Conservation (phyloP, 768 basidiomycete genomes). For the Chlorophyllum brunneum region DNA sequence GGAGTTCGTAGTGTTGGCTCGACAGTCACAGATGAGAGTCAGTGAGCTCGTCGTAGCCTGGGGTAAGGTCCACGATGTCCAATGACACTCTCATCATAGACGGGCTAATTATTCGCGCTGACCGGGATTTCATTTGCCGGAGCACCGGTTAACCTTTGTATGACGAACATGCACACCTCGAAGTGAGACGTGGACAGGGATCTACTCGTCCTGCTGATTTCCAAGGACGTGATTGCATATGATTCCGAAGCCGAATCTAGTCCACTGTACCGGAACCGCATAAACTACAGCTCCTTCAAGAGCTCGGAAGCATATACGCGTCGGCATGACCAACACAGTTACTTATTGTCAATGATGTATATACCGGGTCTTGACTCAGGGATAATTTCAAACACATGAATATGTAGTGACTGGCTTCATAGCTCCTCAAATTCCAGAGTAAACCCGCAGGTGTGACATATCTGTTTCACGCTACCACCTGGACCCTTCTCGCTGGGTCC, state of each 20-base stretch:
- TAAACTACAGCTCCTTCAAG: background rate
- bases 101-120: background rate
- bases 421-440: conserved; percentile 80
- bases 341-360: background rate
- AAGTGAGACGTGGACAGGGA: background rate
- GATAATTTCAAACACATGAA: background rate
- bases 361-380: background rate
- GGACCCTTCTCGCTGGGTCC: conserved; percentile 50
- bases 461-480: conserved; percentile 60
- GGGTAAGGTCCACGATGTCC: background rate
- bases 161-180: background rate
- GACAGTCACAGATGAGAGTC: background rate
- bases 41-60: background rate
- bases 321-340: background rate
- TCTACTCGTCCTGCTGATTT: background rate
- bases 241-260: no score
- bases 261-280: no score
- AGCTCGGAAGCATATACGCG: background rate
- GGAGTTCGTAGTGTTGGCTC: background rate
- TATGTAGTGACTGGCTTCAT: conserved; percentile 5
- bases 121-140: conserved; percentile 2
- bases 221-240: no score
- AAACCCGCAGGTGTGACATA: conserved; percentile 89
- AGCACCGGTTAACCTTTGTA: conserved; percentile 1
- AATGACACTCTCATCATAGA: background rate